These are phyloP conservation scores for Solanum rostratum DNA, from an alignment of 257 asterid species.

Conservation along the genomic window DNA sequence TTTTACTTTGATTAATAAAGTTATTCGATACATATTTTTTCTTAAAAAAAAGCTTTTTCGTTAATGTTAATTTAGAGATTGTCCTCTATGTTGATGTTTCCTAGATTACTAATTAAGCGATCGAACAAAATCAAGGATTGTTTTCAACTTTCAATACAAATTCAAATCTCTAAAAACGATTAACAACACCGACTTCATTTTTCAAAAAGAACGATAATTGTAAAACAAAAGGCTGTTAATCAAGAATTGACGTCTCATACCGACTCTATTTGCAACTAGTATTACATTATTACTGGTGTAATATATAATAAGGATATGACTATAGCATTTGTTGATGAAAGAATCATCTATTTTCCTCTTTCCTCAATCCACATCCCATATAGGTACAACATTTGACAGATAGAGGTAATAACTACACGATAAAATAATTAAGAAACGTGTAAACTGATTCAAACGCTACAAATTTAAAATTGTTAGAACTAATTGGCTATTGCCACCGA, in stretches of 20 bases:
- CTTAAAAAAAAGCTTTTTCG: no score
- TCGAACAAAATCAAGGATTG: background rate
- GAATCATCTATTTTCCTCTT: background rate
- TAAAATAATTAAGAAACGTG: background rate
- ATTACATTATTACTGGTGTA: background rate
- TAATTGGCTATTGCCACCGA: constrained; percentile 38
- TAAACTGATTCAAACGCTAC: rapidly evolving
- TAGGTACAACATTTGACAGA: no score
- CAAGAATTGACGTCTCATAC: background rate
- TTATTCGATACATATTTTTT: no score
- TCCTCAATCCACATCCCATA: background rate
- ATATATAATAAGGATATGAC: background rate
- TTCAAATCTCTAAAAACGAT: no score
- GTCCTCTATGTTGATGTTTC: background rate
- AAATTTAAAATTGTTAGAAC: constrained; percentile 3
- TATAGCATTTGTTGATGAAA: background rate
- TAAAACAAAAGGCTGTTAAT: no score
- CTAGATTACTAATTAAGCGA: background rate
- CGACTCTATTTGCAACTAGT: rapidly evolving
- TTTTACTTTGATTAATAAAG: background rate
- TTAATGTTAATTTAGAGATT: background rate
- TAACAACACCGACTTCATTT: background rate
- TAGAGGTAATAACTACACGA: background rate
- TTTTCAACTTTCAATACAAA: no score
- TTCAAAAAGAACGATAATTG: background rate